phyloP scores from a whole-genome alignment of 176 grass and related monocot species.

The Aegilops tauschii region DNA sequence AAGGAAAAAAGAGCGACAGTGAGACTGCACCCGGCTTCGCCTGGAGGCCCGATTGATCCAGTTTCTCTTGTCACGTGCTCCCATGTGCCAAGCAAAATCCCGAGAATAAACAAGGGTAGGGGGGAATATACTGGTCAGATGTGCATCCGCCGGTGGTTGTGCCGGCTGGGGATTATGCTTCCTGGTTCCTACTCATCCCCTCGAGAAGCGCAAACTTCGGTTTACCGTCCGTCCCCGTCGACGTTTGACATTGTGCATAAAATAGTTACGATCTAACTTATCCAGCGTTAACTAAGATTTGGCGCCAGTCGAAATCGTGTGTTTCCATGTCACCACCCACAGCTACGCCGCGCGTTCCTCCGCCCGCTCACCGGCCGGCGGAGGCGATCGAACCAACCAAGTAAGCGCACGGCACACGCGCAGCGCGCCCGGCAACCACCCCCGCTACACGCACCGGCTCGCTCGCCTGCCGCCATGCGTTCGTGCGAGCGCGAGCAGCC shows the following conservation, averaged over 20 bases:
- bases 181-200: constrained; percentile 2
- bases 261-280: too few relatives aligned
- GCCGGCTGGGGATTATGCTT: not conserved
- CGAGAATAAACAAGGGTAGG: not conserved
- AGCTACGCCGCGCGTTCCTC: too few relatives aligned
- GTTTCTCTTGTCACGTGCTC: not conserved
- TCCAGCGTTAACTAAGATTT: too few relatives aligned
- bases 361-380: too few relatives aligned
- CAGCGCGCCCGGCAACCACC: not conserved
- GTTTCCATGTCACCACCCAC: too few relatives aligned
- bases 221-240: not conserved
- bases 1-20: too few relatives aligned
- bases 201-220: constrained; percentile 4
- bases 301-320: too few relatives aligned
- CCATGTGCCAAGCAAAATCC: not conserved
- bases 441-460: too few relatives aligned
- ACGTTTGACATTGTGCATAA: not conserved
- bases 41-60: constrained; percentile 2
- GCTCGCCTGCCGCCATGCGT: not conserved
- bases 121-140: constrained; percentile 18
- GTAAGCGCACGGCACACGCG: not conserved
- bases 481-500: not conserved
- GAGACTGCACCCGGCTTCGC: not conserved
- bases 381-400: not conserved
- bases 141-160: not conserved